These are phyloP conservation scores for Elaeis oleifera DNA, from an alignment of 202 grass and related monocot species.

Conservation along the genomic window DNA sequence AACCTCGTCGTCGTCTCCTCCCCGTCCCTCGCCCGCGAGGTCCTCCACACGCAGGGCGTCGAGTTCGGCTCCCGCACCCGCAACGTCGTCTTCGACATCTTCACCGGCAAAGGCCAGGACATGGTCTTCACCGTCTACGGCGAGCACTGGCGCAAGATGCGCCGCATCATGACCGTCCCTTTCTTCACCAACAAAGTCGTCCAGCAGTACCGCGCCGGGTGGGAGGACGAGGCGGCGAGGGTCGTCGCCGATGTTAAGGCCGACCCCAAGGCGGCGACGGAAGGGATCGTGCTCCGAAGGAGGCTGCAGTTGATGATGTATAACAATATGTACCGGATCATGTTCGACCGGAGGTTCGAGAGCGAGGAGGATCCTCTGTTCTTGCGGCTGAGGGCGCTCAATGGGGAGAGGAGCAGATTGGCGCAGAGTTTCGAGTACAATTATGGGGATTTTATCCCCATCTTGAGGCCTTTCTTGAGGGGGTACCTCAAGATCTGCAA, in stretches of 20 bases:
- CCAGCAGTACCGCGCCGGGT: constrained; percentile 15
- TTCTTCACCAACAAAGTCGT: constrained; percentile 83
- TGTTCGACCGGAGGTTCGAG: constrained; percentile 72
- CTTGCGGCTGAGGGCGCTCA: constrained; percentile 45
- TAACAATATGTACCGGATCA: constrained; percentile 88
- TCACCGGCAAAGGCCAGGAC: constrained; percentile 77
- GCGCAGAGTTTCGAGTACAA: constrained; percentile 54
- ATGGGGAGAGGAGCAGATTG: constrained; percentile 47
- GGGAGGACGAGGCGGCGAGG: constrained; percentile 67
- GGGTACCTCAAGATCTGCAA: constrained; percentile 70
- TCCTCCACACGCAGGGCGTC: constrained; percentile 79
- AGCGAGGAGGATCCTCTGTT: constrained; percentile 76
- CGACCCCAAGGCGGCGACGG: constrained; percentile 41
- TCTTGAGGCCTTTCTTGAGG: constrained; percentile 59
- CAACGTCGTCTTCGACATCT: constrained; percentile 90
- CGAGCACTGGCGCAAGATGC: constrained; percentile 98
- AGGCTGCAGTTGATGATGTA: constrained; percentile 93
- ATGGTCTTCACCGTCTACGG: constrained; percentile 98
- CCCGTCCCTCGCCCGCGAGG: constrained; percentile 54
- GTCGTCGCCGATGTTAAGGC: constrained; percentile 49
- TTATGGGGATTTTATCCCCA: constrained; percentile 53
- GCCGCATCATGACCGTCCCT: constrained; percentile 83
- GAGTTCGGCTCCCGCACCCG: constrained; percentile 92
- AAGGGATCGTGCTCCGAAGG: constrained; percentile 52
- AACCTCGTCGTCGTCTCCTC: constrained; percentile 75